These are phyloP conservation scores for Penicillium sp. DNA, from an alignment of 2,329 filamentous ascomycete genomes.

Conservation along the genomic window DNA sequence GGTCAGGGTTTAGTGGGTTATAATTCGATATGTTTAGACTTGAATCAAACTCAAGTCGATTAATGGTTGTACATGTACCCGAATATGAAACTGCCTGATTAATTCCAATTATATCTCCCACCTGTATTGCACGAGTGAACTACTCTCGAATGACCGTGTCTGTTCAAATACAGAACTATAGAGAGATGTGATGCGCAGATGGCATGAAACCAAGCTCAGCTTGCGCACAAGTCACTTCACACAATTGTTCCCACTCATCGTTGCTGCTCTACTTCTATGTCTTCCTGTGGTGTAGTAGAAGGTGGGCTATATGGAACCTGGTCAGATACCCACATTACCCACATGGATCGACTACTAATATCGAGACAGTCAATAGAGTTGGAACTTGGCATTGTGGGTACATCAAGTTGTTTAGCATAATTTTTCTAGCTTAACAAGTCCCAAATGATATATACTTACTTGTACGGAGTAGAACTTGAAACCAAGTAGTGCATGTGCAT, in stretches of 20 bases:
- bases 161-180: background rate
- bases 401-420: background rate
- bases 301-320: too few relatives aligned
- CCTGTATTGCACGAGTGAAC: background rate
- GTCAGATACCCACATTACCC: background rate
- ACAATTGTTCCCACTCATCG: too few relatives aligned
- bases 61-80: conserved; percentile 9
- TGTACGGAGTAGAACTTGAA: too few relatives aligned
- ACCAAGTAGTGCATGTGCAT: background rate
- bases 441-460: too few relatives aligned
- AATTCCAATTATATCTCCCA: background rate
- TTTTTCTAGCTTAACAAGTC: background rate
- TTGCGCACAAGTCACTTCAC: too few relatives aligned
- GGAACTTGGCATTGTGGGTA: background rate
- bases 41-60: background rate
- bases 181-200: too few relatives aligned
- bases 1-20: conserved; percentile 12
- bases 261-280: too few relatives aligned
- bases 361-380: background rate
- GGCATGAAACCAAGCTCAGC: too few relatives aligned
- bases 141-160: too few relatives aligned
- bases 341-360: background rate
- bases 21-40: background rate
- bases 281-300: too few relatives aligned
- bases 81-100: background rate